phyloP scores from a whole-genome alignment of 2,329 filamentous ascomycete genomes.

The Fusarium verticillioides region DNA sequence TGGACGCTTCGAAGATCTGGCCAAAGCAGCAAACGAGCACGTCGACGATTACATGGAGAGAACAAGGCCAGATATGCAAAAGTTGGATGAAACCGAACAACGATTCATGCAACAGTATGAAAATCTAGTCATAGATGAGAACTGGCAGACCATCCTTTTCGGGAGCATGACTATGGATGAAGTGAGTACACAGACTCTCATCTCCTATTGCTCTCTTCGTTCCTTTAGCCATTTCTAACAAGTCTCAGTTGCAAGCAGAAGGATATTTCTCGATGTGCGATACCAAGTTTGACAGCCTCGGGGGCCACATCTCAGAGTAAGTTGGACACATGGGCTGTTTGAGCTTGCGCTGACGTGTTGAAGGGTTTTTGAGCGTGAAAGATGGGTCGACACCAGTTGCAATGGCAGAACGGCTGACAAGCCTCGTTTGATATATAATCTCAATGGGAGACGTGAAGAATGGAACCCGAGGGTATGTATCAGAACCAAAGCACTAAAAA shows the following conservation, averaged over 20 bases:
- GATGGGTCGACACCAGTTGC: constrained; percentile 17
- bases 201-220: neutral
- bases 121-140: constrained; percentile 44
- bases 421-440: constrained; percentile 33
- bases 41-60: constrained; percentile 38
- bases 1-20: constrained; percentile 27
- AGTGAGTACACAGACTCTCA: constrained; percentile 16
- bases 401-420: neutral
- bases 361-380: constrained; percentile 25
- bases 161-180: constrained; percentile 48
- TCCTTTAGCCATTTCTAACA: neutral
- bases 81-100: constrained; percentile 24
- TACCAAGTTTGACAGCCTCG: constrained; percentile 14
- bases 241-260: constrained; percentile 37
- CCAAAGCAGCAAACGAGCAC: constrained; percentile 8
- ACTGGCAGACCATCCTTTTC: constrained; percentile 47
- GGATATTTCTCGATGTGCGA: constrained; percentile 40
- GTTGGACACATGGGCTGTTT: neutral
- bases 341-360: neutral
- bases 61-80: constrained; percentile 12
- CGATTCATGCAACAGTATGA: constrained; percentile 39
- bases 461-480: constrained; percentile 40
- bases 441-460: constrained; percentile 38
- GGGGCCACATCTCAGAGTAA: constrained; percentile 41
- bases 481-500: neutral